These are phyloP conservation scores for Guadua angustifolia DNA, from an alignment of 176 grass and related monocot genomes.

Conservation along the genomic window DNA sequence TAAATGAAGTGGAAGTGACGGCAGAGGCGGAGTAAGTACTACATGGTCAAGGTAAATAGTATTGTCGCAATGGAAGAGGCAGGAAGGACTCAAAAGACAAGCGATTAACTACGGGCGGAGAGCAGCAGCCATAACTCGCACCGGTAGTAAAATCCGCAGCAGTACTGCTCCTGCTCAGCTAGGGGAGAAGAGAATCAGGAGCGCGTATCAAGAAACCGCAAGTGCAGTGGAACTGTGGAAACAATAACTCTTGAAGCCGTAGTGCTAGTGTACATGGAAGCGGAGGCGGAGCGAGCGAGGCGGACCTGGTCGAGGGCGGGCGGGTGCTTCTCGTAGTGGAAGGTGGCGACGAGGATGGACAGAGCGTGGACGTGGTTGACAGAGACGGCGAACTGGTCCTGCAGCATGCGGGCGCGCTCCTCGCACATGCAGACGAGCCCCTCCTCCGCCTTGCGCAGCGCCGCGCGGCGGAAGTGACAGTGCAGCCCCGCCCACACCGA, in stretches of 20 bases:
- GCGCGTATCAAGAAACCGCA: neutral
- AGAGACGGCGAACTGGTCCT: constrained; percentile 94
- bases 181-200: neutral
- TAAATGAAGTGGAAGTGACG: constrained; percentile 39
- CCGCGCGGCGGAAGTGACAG: constrained; percentile 35
- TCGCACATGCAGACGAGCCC: constrained; percentile 90
- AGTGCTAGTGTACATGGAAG: neutral
- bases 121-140: neutral
- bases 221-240: neutral
- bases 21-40: constrained; percentile 28
- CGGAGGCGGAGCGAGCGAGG: too few relatives aligned
- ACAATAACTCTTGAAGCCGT: neutral
- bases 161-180: neutral
- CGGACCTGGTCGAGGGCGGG: constrained; percentile 89
- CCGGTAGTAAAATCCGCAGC: neutral
- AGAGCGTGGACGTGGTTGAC: constrained; percentile 98
- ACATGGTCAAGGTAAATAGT: neutral
- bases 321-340: constrained; percentile 88
- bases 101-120: constrained; percentile 34
- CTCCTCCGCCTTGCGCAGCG: constrained; percentile 67
- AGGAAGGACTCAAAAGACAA: neutral
- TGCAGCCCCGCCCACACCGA: constrained; percentile 38
- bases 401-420: constrained; percentile 91
- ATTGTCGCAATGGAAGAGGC: constrained; percentile 31
- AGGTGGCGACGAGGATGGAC: constrained; percentile 95